Percentiles rank a stretch among this genome's conserved stretches.
Conservation (phyloP, 371 early-diverging fungal species). For the Circinella umbellata region DNA sequence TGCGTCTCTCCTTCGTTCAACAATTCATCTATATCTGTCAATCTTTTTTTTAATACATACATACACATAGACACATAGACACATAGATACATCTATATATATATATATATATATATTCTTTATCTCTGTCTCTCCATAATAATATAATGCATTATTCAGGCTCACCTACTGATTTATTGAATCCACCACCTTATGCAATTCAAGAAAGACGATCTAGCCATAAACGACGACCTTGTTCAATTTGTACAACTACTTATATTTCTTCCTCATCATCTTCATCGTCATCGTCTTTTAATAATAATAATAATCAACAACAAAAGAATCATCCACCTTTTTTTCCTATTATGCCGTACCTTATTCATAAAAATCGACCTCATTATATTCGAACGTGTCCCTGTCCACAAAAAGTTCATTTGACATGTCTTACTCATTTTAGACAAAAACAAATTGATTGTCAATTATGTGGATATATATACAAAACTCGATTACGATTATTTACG, state of each 20-base stretch:
- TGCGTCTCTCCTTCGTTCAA: slow-evolving; percentile 14
- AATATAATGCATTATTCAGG: neutral
- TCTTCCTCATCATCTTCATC: no score
- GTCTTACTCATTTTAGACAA: slow-evolving; percentile 19
- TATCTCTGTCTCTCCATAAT: no score
- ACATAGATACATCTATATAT: no score
- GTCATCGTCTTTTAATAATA: neutral
- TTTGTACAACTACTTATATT: neutral
- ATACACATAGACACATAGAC: no score
- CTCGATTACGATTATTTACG: slow-evolving; percentile 18
- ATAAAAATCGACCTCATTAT: slow-evolving; percentile 15
- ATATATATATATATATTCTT: no score
- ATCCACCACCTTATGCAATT: slow-evolving; percentile 21
- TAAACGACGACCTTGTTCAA: slow-evolving; percentile 16
- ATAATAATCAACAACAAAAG: neutral
- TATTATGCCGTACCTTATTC: slow-evolving; percentile 20
- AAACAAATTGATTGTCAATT: slow-evolving; percentile 18
- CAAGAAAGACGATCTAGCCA: slow-evolving; percentile 13
- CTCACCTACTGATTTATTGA: slow-evolving; percentile 11
- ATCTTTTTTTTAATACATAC: neutral
- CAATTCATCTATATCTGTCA: slow-evolving; percentile 11
- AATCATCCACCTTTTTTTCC: slow-evolving; percentile 1
- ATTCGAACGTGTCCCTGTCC: slow-evolving; percentile 22
- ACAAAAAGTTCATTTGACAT: slow-evolving; percentile 32
- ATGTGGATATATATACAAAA: slow-evolving; percentile 32